Percentiles rank a stretch among this genome's conserved stretches.
Evolutionary conservation across 208 protist genomes (phyloP).

Genomic region (Trypanosomatidae sp.): DNA sequence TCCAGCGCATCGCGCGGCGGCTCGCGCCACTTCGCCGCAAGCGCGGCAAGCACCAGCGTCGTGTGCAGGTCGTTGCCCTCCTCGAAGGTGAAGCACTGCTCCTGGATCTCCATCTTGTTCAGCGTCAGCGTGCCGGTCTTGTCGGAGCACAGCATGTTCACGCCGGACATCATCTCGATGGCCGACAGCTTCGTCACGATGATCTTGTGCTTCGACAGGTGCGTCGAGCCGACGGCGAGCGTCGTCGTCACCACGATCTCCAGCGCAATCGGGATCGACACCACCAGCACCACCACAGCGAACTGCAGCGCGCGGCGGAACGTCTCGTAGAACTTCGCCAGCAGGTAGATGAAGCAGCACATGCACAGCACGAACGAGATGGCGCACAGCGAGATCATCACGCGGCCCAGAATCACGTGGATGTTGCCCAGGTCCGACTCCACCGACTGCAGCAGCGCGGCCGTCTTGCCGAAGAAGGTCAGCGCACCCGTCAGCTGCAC

Average conservation of each 20-base stretch:
- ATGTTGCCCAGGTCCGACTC: constrained; percentile 80
- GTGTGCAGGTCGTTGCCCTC: constrained; percentile 56
- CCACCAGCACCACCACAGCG: constrained; percentile 89
- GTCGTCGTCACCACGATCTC: constrained; percentile 88
- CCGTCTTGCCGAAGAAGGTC: constrained; percentile 95
- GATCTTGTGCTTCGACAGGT: constrained; percentile 93
- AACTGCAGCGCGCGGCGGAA: constrained; percentile 75
- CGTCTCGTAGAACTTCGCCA: constrained; percentile 61
- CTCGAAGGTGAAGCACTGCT: constrained; percentile 74
- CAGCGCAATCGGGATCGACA: constrained; percentile 92
- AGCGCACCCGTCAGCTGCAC: constrained; percentile 89
- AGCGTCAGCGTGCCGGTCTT: constrained; percentile 95
- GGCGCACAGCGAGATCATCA: constrained; percentile 65
- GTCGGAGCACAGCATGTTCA: constrained; percentile 94
- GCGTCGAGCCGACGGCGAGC: constrained; percentile 89
- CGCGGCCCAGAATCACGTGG: constrained; percentile 54
- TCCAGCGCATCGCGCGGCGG: constrained; percentile 89
- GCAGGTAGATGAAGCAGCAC: constrained; percentile 78
- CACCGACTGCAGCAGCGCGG: constrained; percentile 84
- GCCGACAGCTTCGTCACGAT: constrained; percentile 94
- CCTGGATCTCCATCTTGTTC: constrained; percentile 92
- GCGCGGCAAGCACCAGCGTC: constrained; percentile 71
- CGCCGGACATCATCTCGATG: constrained; percentile 91
- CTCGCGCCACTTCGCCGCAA: constrained; percentile 92
- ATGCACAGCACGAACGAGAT: constrained; percentile 73